A percentile compares a stretch with the other conserved stretches of the same genome.
These are phyloP conservation scores for Blakeslea trispora DNA, from an alignment of 371 early-diverging fungal genomes.

Conservation along the genomic window DNA sequence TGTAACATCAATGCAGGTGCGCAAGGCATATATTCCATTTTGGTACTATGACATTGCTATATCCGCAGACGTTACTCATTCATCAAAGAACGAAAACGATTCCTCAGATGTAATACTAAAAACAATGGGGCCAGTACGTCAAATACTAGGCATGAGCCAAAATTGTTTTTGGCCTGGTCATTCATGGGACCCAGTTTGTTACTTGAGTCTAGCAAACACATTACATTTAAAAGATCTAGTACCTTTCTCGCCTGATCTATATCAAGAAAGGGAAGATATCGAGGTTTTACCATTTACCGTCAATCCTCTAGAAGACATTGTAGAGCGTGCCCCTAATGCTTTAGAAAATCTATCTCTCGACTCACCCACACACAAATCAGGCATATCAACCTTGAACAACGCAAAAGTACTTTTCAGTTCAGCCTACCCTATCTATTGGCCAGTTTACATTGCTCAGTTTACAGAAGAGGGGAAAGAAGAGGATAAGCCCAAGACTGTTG, in stretches of 20 bases:
- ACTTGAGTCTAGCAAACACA: constrained; percentile 28
- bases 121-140: constrained; percentile 16
- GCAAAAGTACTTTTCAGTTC: constrained; percentile 24
- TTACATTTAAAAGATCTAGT: constrained; percentile 18
- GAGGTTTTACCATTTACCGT: constrained; percentile 32
- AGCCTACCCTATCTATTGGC: constrained; percentile 39
- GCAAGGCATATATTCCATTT: constrained; percentile 35
- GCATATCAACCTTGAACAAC: constrained; percentile 12
- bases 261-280: constrained; percentile 15
- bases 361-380: constrained; percentile 4
- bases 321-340: constrained; percentile 6
- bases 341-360: constrained; percentile 16
- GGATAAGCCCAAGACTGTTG: constrained; percentile 21
- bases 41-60: constrained; percentile 41
- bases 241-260: constrained; percentile 23
- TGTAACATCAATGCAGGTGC: constrained; percentile 24
- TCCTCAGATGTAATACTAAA: constrained; percentile 3
- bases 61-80: constrained; percentile 21
- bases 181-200: constrained; percentile 32
- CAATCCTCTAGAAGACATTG: constrained; percentile 22
- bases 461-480: constrained; percentile 7
- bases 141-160: constrained; percentile 29
- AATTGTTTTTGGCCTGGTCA: constrained; percentile 40
- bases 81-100: constrained; percentile 6
- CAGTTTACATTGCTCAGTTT: constrained; percentile 36